phyloP scores from a whole-genome alignment of 805 yeast species.

The Kodamaea kaohsiungensis region DNA sequence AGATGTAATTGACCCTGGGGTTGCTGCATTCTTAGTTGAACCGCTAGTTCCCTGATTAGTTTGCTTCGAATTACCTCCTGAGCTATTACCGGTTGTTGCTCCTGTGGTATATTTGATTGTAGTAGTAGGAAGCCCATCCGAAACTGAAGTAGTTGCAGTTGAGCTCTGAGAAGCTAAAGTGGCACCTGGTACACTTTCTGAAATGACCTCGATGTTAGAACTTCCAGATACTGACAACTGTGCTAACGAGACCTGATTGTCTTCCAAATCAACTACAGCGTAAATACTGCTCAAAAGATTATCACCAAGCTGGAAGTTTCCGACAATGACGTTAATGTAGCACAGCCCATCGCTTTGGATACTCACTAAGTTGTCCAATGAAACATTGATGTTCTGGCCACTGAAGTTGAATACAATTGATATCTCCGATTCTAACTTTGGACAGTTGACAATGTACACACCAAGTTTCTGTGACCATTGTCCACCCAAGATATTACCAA shows the following conservation, averaged over 20 bases:
- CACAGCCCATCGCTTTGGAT: background rate
- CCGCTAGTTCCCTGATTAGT: background rate
- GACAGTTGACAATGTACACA: background rate
- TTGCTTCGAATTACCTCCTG: background rate
- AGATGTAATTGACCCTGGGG: background rate
- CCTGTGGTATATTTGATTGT: background rate
- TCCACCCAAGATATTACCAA: background rate
- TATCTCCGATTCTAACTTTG: background rate
- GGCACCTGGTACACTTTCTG: background rate
- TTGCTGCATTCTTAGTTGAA: background rate
- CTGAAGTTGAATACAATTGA: background rate
- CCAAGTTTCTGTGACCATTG: background rate
- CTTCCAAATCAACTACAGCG: slow-evolving; percentile 27
- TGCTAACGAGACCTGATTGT: slow-evolving; percentile 24
- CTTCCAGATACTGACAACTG: slow-evolving; percentile 9
- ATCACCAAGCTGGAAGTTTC: slow-evolving; percentile 20
- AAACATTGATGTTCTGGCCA: slow-evolving; percentile 4
- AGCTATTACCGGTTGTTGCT: background rate
- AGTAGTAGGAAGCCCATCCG: background rate
- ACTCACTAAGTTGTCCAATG: background rate
- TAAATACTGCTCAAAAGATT: slow-evolving; percentile 29
- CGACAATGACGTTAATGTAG: background rate
- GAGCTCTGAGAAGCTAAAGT: background rate
- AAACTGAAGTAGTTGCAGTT: background rate
- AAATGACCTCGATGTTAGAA: background rate